A percentile compares a stretch with the other conserved stretches of the same genome.
These are phyloP conservation scores for Chrysoporthe puriensis DNA, from an alignment of 2,329 filamentous ascomycete species.

Conservation along the genomic window DNA sequence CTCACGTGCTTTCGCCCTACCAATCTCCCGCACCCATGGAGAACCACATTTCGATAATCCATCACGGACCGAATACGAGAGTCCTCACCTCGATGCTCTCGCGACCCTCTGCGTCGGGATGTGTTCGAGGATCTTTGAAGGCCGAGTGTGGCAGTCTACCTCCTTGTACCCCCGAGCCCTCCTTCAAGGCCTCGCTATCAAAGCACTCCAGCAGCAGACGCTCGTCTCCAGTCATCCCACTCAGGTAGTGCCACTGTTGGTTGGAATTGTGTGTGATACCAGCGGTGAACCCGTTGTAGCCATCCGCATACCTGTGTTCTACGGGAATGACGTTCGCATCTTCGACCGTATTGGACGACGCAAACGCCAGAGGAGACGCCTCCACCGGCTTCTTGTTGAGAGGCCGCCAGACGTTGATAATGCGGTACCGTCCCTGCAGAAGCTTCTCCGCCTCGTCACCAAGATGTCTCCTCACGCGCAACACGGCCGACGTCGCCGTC, in stretches of 20 bases:
- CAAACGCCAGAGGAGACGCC: slow-evolving; percentile 69
- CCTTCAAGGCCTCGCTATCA: slow-evolving; percentile 64
- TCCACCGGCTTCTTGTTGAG: slow-evolving; percentile 62
- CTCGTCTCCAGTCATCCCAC: slow-evolving; percentile 75
- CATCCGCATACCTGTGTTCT: slow-evolving; percentile 72
- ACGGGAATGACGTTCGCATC: slow-evolving; percentile 71
- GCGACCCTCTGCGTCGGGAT: slow-evolving; percentile 68
- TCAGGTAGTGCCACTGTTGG: slow-evolving; percentile 81
- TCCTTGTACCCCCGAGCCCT: slow-evolving; percentile 52
- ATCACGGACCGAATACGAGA: slow-evolving; percentile 73
- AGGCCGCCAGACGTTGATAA: slow-evolving; percentile 86
- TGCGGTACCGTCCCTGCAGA: slow-evolving; percentile 71
- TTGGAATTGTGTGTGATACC: slow-evolving; percentile 62
- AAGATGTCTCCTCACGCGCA: slow-evolving; percentile 71
- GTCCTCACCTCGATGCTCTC: slow-evolving; percentile 91
- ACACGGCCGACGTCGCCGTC: slow-evolving; percentile 65
- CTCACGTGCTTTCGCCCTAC: not conserved
- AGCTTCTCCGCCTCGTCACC: slow-evolving; percentile 67
- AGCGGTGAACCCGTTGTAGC: slow-evolving; percentile 74
- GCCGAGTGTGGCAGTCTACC: slow-evolving; percentile 73
- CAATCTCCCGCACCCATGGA: not conserved
- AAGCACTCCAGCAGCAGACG: slow-evolving; percentile 79
- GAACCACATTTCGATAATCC: not conserved
- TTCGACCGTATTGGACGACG: slow-evolving; percentile 64
- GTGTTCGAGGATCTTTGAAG: slow-evolving; percentile 76